A percentile compares a stretch with the other conserved stretches of the same genome.
phyloP scores from a whole-genome alignment of 2,329 filamentous ascomycete species.

The Fusarium sp. region DNA sequence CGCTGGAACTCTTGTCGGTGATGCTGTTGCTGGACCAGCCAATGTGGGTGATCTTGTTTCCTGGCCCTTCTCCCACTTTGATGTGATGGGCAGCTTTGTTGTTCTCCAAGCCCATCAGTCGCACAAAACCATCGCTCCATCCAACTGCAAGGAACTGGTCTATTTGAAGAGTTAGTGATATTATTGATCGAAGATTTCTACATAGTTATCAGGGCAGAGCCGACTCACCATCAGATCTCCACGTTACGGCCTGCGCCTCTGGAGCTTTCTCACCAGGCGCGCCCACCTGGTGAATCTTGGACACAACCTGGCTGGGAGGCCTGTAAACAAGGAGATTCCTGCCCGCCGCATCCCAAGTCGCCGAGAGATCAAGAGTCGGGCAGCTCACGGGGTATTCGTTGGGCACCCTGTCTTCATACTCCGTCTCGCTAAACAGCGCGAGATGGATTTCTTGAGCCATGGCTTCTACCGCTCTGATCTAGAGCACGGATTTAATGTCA shows the following conservation, averaged over 20 bases:
- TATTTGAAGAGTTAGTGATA: conserved; percentile 44
- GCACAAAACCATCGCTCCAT: conserved; percentile 84
- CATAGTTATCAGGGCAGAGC: neutral
- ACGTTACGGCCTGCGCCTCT: conserved; percentile 64
- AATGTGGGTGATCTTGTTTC: conserved; percentile 62
- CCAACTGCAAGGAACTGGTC: conserved; percentile 84
- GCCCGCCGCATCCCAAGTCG: conserved; percentile 73
- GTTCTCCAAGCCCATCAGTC: conserved; percentile 82
- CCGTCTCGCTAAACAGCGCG: conserved; percentile 66
- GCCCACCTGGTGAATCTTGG: conserved; percentile 62
- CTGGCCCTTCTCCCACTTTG: conserved; percentile 59
- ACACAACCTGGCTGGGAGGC: conserved; percentile 77
- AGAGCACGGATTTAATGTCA: neutral
- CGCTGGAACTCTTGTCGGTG: conserved; percentile 45
- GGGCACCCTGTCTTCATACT: conserved; percentile 66
- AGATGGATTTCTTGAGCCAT: conserved; percentile 53
- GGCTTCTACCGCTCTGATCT: conserved; percentile 4
- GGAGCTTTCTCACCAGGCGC: conserved; percentile 55
- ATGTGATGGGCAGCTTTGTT: conserved; percentile 85
- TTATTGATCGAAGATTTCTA: neutral
- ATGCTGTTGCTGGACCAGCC: conserved; percentile 63
- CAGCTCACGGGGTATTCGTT: conserved; percentile 77
- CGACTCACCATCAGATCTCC: conserved; percentile 76
- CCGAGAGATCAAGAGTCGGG: conserved; percentile 86
- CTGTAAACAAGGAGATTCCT: conserved; percentile 81